Percentiles rank a stretch among this genome's conserved stretches.
phyloP scores from a whole-genome alignment of 1,284 basidiomycete species.

The Apiotrichum veenhuisii region DNA sequence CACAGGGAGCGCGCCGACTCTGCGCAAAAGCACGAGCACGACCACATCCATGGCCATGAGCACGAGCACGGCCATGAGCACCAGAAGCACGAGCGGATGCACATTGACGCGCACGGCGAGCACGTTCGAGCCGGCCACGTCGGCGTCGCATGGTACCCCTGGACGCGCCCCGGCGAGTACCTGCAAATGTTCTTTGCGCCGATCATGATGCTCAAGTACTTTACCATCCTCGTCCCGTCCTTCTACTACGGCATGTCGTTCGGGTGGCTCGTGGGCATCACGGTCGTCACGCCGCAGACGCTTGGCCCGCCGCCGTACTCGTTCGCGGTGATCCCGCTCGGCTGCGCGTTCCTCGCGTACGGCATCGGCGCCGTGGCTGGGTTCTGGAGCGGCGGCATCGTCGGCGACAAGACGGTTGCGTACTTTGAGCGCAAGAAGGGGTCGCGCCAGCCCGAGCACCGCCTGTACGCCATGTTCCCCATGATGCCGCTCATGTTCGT shows the following conservation, averaged over 20 bases:
- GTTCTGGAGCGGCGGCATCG: conserved; percentile 43
- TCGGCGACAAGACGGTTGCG: conserved; percentile 39
- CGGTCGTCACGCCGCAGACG: conserved; percentile 40
- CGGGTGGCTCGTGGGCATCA: conserved; percentile 43
- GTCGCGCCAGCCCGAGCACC: conserved; percentile 45
- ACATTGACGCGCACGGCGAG: background rate
- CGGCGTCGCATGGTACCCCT: background rate
- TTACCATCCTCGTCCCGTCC: conserved; percentile 32
- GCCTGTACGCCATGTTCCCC: conserved; percentile 37
- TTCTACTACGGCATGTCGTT: conserved; percentile 46
- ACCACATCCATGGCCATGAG: background rate
- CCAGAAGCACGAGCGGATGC: background rate
- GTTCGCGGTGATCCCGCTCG: conserved; percentile 39
- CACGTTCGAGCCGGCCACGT: conserved; percentile 1
- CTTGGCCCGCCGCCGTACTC: conserved; percentile 41
- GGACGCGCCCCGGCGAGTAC: background rate
- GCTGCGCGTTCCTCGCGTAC: conserved; percentile 40
- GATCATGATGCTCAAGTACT: conserved; percentile 14
- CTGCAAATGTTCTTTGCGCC: background rate
- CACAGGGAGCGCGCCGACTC: too few species aligned
- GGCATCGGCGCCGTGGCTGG: conserved; percentile 42
- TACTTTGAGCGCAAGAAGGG: conserved; percentile 34
- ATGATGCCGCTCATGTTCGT: conserved; percentile 32
- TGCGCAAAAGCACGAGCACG: too few species aligned
- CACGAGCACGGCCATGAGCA: background rate